Evolutionary conservation across 208 protist species (phyloP).

Genomic region (Trypanosoma grayi): DNA sequence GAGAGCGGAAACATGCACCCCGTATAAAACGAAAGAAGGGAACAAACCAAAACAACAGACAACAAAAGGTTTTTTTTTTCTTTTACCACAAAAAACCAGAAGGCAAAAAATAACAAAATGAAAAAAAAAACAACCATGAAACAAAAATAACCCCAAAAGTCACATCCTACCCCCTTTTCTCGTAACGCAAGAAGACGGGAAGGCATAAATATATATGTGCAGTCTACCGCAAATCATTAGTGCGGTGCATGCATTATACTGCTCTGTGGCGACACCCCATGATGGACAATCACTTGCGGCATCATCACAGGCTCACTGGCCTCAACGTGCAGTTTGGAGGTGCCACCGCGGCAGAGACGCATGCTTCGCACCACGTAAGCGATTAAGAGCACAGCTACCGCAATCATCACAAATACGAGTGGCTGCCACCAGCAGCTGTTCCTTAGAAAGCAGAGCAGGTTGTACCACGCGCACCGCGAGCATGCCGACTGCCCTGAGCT

Average conservation of each 20-base stretch:
- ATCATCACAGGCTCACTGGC: not conserved
- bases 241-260: not conserved
- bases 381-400: not conserved
- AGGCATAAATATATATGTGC: too few species aligned
- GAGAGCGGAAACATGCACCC: too few species aligned
- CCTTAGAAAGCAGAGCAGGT: constrained; percentile 21
- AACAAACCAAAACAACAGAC: constrained; percentile 18
- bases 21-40: constrained; percentile 1
- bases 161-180: too few species aligned
- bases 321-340: not conserved
- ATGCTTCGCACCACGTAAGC: not conserved
- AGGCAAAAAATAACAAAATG: constrained; percentile 16
- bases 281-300: not conserved
- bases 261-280: not conserved
- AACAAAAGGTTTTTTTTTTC: constrained; percentile 2
- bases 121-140: constrained; percentile 10
- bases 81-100: constrained; percentile 14
- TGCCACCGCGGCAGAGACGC: not conserved
- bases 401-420: constrained; percentile 4
- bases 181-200: too few species aligned
- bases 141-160: not conserved
- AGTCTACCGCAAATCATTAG: too few species aligned
- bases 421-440: constrained; percentile 24
- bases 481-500: constrained; percentile 26
- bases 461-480: constrained; percentile 23